These are phyloP conservation scores for Stachybotrys chartarum DNA, from an alignment of 2,329 filamentous ascomycete genomes.

Conservation along the genomic window DNA sequence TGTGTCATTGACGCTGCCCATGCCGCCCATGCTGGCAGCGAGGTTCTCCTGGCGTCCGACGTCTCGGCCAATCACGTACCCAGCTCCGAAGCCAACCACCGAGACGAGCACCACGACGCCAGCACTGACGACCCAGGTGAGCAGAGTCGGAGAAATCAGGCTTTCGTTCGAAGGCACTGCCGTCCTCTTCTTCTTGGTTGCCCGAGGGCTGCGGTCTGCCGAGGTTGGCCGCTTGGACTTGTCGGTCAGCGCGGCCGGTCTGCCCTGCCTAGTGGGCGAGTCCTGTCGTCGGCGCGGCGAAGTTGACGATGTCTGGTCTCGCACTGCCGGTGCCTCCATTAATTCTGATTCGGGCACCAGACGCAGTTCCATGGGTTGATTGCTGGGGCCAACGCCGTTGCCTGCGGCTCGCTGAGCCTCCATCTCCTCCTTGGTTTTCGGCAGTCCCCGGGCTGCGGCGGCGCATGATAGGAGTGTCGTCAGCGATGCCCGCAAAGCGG, in stretches of 20 bases:
- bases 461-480: conserved; percentile 94
- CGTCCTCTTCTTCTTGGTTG: conserved; percentile 54
- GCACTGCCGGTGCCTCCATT: conserved; percentile 27
- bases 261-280: conserved; percentile 16
- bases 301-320: conserved; percentile 9
- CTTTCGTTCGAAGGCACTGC: conserved; percentile 26
- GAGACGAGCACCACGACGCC: conserved; percentile 62
- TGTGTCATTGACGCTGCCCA: conserved; percentile 31
- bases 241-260: conserved; percentile 21
- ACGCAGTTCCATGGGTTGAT: conserved; percentile 50
- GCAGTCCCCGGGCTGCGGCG: conserved; percentile 75
- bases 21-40: conserved; percentile 28
- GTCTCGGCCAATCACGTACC: conserved; percentile 61
- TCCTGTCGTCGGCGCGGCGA: conserved; percentile 16
- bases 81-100: conserved; percentile 62
- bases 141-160: conserved; percentile 49
- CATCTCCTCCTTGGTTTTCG: conserved; percentile 52
- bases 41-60: conserved; percentile 54
- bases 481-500: conserved; percentile 84
- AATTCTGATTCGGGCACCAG: conserved; percentile 56
- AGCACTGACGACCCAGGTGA: conserved; percentile 60
- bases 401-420: conserved; percentile 25
- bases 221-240: conserved; percentile 44
- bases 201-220: conserved; percentile 32
- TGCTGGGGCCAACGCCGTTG: conserved; percentile 35